Base-by-base conservation (phyloP, 805 yeast genomes). In the Hanseniaspora opuntiae region DNA sequence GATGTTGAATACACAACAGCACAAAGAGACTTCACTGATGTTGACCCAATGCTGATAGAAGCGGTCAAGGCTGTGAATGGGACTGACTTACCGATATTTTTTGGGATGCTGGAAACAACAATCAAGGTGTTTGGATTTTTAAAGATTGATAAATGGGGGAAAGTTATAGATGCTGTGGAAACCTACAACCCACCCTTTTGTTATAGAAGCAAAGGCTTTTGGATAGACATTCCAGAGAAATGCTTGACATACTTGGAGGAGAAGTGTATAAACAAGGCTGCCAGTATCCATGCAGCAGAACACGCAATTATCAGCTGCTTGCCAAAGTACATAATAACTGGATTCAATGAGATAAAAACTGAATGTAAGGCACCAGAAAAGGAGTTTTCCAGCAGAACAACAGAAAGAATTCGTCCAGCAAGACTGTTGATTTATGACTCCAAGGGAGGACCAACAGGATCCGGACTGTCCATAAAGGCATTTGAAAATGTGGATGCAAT, bases 311-410 rank as follows among this genome's bases (percentile, higher is more conserved):
- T 93, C 75, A 81, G 85, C 46, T 74, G 86, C 55, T 63, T 89
- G 28, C 95, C 97, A 0, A 65, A 82, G 28, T 81, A 78, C 56
- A 79, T 88, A 4, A 78, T 80, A 12, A 80, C 86, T 17, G 85
- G 86, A 0, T 74, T 77, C 4, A 84, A 81, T 58, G 98, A 93
- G 60, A 74, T 93, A 14, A 77, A 77, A 45, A 86, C 97, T 0
- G 99, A 93, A 65, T 93, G 99, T 66, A 93, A 93, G 62, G 97
- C 97, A 0, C 97, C 98, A 0, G 95, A 88, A 58, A 93, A 93
- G 61, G 99, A 93, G 63, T 86, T 90, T 72, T 86, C 96, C 1
- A 74, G 75, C 47, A 68, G 87, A 30, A 84, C 84, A 61, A 75
- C 90, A 0, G 66, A 67, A 17, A 70, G 98, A 40, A 77, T 76